phyloP scores from a whole-genome alignment of 2,329 filamentous ascomycete species.

The Venturia nashicola region DNA sequence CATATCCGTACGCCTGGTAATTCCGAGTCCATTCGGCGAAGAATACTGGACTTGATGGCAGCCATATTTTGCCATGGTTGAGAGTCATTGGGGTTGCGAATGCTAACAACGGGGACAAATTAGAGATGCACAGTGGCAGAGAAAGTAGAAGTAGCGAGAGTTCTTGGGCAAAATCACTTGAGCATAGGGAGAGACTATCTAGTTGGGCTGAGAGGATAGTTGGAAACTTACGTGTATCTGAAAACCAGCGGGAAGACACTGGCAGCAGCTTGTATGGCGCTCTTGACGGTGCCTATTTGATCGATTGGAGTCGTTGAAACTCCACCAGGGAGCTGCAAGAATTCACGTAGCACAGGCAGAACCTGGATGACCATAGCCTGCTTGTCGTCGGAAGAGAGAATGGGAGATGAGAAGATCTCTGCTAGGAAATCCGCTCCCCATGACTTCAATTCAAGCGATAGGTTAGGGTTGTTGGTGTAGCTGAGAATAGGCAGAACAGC shows the following conservation, averaged over 20 bases:
- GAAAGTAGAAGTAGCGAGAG: slow-evolving; percentile 1
- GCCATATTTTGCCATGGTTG: slow-evolving; percentile 28
- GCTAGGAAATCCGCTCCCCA: slow-evolving; percentile 96
- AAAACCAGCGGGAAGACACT: slow-evolving; percentile 89
- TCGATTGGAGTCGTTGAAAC: slow-evolving; percentile 34
- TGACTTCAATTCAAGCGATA: slow-evolving; percentile 63
- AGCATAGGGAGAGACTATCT: slow-evolving; percentile 8
- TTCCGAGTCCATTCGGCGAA: slow-evolving; percentile 77
- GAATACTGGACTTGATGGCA: slow-evolving; percentile 11
- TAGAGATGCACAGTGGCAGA: background rate
- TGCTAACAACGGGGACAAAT: slow-evolving; percentile 1
- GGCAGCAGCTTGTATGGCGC: slow-evolving; percentile 74
- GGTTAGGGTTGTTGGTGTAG: slow-evolving; percentile 43
- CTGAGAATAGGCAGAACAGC: slow-evolving; percentile 78
- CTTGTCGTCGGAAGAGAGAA: slow-evolving; percentile 65
- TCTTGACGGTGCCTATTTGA: slow-evolving; percentile 71
- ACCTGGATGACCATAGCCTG: slow-evolving; percentile 65
- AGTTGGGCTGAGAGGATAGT: slow-evolving; percentile 13
- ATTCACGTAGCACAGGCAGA: slow-evolving; percentile 55
- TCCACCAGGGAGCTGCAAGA: slow-evolving; percentile 23
- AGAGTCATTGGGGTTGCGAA: slow-evolving; percentile 58
- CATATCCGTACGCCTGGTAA: slow-evolving; percentile 70
- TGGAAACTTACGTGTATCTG: slow-evolving; percentile 74
- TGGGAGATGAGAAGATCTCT: slow-evolving; percentile 91
- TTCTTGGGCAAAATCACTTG: slow-evolving; percentile 6